Conservation (phyloP, 495 filamentous ascomycete species). For the Neurospora terricola region DNA sequence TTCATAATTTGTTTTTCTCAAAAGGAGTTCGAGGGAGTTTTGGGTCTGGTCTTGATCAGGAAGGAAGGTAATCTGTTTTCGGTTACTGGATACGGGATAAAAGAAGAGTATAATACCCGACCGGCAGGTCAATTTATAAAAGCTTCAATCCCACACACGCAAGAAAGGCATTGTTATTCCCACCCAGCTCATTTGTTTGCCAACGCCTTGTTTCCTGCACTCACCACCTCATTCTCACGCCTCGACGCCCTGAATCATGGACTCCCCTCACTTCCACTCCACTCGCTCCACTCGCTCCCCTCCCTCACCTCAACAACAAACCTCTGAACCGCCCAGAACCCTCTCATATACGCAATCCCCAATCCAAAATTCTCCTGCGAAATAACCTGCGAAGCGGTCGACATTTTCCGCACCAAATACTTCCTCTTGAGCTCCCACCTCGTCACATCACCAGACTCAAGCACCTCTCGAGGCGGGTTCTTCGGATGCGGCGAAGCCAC, state of each 20-base stretch:
- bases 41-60: background rate
- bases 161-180: background rate
- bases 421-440: slow-evolving; percentile 5
- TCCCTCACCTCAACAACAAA: background rate
- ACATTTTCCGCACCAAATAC: slow-evolving; percentile 16
- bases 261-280: background rate
- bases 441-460: background rate
- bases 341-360: slow-evolving; percentile 12
- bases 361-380: slow-evolving; percentile 14
- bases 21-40: background rate
- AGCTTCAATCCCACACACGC: background rate
- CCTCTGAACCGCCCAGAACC: slow-evolving; percentile 15
- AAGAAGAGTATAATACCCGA: background rate
- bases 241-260: background rate
- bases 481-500: slow-evolving; percentile 5
- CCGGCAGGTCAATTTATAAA: background rate
- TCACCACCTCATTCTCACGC: background rate
- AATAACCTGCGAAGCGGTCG: slow-evolving; percentile 14
- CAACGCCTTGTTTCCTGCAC: background rate
- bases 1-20: background rate
- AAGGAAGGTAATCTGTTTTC: background rate
- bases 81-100: background rate
- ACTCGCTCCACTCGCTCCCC: background rate
- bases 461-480: background rate
- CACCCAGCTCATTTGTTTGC: background rate